Base-by-base conservation (phyloP, 441 rosid species). In the Populus hybrid region DNA sequence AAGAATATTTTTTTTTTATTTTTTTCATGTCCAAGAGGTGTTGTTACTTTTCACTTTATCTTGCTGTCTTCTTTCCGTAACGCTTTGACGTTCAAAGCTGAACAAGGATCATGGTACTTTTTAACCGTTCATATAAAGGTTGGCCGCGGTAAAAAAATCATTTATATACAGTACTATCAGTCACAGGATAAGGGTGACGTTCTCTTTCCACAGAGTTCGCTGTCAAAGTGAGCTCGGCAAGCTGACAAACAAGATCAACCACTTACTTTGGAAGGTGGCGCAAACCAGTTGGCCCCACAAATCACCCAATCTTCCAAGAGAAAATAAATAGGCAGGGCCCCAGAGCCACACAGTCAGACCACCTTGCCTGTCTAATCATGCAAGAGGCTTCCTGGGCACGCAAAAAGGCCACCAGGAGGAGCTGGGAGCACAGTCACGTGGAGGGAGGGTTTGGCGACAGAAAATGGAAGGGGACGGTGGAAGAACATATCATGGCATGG, bases 371-470 rank as follows among this genome's bases (percentile, higher is more conserved):
- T 72, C 72, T 72, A 75, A 72, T 74, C 50, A 75, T 75, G 68
- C 74, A 63, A 12, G 16, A 28, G 42, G 45, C 73, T 69, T 38
- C 11, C 40, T 65, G n/a, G 66, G 69, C 78, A 74, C 78, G 72
- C 75, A 2, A 73, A 68, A 81, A 63, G 12, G 71, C 68, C 79
- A 29, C 31, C 31, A 7, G 33, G 64, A 7, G 50, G 14, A 9
- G 4, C 11, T 7, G 67, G 45, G 67, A 66, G 78, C 80, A 78
- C 40, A 29, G 74, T 80, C 80, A 78, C 83, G 83, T 80, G 86
- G 68, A 76, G 73, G 33, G 73, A 26, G 4, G 14, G 35, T 64
- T 20, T 7, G 3, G 73, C 53, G 31, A 69, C n/a, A 38, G 63
- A 71, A 71, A 71, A n/a, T 24, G 33, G 14, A 33, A 6, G 61